Base-by-base conservation (phyloP, 371 early-diverging fungal genomes). In the Rhizopus stolonifer region DNA sequence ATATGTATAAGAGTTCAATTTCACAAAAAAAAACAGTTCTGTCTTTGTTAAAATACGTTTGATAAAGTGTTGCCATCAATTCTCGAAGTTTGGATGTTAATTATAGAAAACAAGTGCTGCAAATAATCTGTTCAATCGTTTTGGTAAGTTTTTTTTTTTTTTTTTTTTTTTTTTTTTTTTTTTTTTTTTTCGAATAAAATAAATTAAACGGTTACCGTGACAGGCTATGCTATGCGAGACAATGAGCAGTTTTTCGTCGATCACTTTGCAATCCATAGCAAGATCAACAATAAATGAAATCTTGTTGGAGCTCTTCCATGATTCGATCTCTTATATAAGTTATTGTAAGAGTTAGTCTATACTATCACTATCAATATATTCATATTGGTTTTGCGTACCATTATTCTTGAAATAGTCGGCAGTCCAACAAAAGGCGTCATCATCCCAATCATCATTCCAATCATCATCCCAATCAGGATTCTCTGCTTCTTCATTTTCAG, bases 161-260 rank as follows among this genome's bases (percentile, higher is more conserved):
- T n/a, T n/a, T n/a, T n/a, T n/a, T n/a, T n/a, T n/a, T n/a, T n/a
- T n/a, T n/a, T n/a, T n/a, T n/a, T n/a, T n/a, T n/a, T n/a, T n/a
- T n/a, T n/a, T n/a, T n/a, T n/a, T n/a, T n/a, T n/a, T n/a, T n/a
- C n/a, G n/a, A n/a, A n/a, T n/a, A n/a, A n/a, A n/a, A n/a, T n/a
- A n/a, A n/a, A n/a, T n/a, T n/a, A 1, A 11, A 14, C 0, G 51
- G 23, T 32, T 39, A 49, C 69, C 81, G 4, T 91, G 64, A 14
- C 83, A 84, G 0, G 81, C 74, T 6, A 90, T 62, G 58, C 86
- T 86, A 34, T 88, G 82, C 5, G 85, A 81, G 45, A 91, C 91
- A n/a, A 92, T 63, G 13, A 92, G 67, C 10, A 88, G 65, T 32
- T 90, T 90, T 39, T 94, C 91, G 22, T 69, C 64, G 1, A 67